Conservation (phyloP, 208 protist species). For the Strigomonas culicis region DNA sequence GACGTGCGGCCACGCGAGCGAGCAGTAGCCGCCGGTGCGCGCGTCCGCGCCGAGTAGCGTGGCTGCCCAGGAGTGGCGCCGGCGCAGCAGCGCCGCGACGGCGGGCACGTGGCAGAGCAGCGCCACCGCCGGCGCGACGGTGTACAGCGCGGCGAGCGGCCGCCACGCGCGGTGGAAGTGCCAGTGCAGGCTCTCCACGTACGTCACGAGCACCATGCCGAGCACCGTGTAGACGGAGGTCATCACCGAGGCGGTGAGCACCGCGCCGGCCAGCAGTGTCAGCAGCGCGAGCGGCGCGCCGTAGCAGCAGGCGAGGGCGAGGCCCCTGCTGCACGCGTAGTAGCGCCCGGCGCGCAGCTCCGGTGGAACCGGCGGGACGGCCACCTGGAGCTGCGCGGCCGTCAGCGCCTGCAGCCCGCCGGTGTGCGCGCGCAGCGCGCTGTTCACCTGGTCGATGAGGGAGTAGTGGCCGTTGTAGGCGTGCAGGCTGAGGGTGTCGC, state of each 20-base stretch:
- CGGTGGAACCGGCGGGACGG: neutral
- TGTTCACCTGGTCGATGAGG: neutral
- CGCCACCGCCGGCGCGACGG: neutral
- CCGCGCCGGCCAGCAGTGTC: constrained; percentile 25
- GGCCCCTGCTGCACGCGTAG: neutral
- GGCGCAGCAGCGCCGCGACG: neutral
- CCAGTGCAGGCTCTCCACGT: constrained; percentile 26
- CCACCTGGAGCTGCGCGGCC: neutral
- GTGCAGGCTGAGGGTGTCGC: neutral
- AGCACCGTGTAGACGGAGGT: constrained; percentile 18
- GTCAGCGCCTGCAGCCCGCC: constrained; percentile 4
- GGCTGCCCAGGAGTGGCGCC: neutral
- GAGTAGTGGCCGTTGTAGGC: neutral
- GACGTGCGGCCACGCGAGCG: constrained; percentile 13
- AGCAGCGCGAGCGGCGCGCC: constrained; percentile 25
- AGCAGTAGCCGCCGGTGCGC: neutral
- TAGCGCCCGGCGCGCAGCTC: neutral
- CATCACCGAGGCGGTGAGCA: constrained; percentile 19
- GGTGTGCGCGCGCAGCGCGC: neutral
- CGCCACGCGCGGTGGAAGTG: constrained; percentile 9
- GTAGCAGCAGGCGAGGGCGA: constrained; percentile 15
- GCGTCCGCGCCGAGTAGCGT: neutral
- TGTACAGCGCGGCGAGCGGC: neutral
- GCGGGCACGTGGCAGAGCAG: neutral
- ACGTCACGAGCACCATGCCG: constrained; percentile 25